Evolutionary conservation across 148 eudicot genomes (phyloP).

Genomic region (Camellia lanceoleosa): DNA sequence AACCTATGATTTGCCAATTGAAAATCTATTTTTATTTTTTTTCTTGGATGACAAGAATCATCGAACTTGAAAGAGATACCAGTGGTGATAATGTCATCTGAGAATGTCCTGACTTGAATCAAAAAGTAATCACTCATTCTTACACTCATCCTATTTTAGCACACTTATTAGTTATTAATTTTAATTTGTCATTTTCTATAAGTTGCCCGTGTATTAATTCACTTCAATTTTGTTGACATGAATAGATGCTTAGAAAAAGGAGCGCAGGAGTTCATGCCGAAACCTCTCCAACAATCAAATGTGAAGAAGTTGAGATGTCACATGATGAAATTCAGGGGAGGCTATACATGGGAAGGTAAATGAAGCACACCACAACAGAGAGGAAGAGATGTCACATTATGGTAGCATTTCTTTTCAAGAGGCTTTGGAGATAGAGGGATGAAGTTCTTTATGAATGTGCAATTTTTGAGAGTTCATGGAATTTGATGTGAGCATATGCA

Average conservation of each 20-base stretch:
- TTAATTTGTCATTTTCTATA: not conserved
- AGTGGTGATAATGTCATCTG: constrained; percentile 80
- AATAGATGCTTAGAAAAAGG: constrained; percentile 80
- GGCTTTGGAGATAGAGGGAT: too few species aligned
- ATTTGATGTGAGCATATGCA: too few species aligned
- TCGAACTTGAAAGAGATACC: constrained; percentile 61
- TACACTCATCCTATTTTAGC: too few species aligned
- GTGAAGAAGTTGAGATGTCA: constrained; percentile 48
- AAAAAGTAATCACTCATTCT: constrained; percentile 35
- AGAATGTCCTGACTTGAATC: constrained; percentile 62
- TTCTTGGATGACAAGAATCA: constrained; percentile 47
- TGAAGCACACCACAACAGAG: too few species aligned
- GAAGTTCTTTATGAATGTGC: too few species aligned
- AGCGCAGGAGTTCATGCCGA: constrained; percentile 65
- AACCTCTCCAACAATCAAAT: constrained; percentile 66
- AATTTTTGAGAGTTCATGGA: too few species aligned
- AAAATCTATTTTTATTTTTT: too few species aligned
- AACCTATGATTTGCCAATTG: too few species aligned
- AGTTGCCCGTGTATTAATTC: not conserved
- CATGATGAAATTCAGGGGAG: constrained; percentile 22
- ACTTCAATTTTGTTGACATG: not conserved
- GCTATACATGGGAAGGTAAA: too few species aligned
- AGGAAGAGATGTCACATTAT: too few species aligned
- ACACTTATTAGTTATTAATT: too few species aligned
- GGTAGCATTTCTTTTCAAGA: too few species aligned